Percentiles rank a stretch among this genome's conserved stretches.
phyloP scores from a whole-genome alignment of 495 filamentous ascomycete species.

The Pseudevernia furfuracea region DNA sequence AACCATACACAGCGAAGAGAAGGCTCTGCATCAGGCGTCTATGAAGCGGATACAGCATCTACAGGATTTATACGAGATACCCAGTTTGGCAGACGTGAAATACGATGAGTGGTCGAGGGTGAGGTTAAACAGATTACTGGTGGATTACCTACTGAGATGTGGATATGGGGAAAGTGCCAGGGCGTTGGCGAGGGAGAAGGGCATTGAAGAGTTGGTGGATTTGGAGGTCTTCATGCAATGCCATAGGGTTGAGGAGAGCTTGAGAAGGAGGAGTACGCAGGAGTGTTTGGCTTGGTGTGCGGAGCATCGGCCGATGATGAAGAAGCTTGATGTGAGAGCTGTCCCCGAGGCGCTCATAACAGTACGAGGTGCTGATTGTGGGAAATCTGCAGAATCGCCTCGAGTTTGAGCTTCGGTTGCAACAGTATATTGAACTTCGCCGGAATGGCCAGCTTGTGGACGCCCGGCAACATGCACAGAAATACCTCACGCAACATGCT shows the following conservation, averaged over 20 bases:
- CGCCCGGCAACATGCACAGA: slow-evolving; percentile 73
- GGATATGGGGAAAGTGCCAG: slow-evolving; percentile 74
- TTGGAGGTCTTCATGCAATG: slow-evolving; percentile 80
- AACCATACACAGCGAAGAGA: slow-evolving; percentile 68
- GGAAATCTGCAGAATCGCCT: slow-evolving; percentile 58
- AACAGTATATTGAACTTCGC: slow-evolving; percentile 90
- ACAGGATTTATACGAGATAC: slow-evolving; percentile 67
- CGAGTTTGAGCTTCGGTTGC: slow-evolving; percentile 88
- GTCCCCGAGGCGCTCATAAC: not conserved
- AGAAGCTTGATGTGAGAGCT: slow-evolving; percentile 63
- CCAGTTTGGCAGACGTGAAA: slow-evolving; percentile 79
- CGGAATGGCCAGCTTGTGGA: slow-evolving; percentile 63
- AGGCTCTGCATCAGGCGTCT: slow-evolving; percentile 60
- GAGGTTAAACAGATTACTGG: slow-evolving; percentile 73
- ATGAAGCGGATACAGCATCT: slow-evolving; percentile 73
- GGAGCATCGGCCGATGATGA: slow-evolving; percentile 81
- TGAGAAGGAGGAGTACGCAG: slow-evolving; percentile 60
- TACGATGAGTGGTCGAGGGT: slow-evolving; percentile 85
- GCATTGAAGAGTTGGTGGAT: slow-evolving; percentile 75
- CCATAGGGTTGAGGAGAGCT: slow-evolving; percentile 61
- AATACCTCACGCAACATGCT: slow-evolving; percentile 60
- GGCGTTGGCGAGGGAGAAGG: slow-evolving; percentile 62
- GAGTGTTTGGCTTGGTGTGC: slow-evolving; percentile 84
- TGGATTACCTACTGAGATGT: slow-evolving; percentile 80
- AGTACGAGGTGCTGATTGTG: slow-evolving; percentile 27